Base-by-base conservation (phyloP, 2,329 filamentous ascomycete genomes). In the Arthrobotrys megalospora region DNA sequence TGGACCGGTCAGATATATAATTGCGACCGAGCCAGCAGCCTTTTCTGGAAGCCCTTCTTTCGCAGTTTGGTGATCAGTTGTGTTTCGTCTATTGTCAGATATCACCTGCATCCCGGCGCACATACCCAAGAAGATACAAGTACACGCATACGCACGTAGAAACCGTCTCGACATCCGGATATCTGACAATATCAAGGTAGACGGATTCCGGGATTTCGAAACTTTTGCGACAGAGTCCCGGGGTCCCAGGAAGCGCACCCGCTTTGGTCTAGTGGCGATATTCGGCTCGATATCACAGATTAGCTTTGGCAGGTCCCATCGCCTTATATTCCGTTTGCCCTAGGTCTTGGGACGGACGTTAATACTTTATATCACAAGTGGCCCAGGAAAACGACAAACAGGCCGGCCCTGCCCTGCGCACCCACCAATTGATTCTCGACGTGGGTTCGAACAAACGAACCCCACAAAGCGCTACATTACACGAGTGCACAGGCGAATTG, bases 401-500 rank as follows among this genome's bases (percentile, higher is more conserved):
- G 34, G 65, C 65, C 38, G 65, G 38, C 60, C 73, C 60, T 53
- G 60, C 53, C 45, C 73, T 65, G 43, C 38, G 36, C 24, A 64
- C 34, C 71, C 53, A 76, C 53, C 71, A 76, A 43, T 53, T 24
- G 43, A 53, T 64, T 36, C 50, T 64, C 72, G 65, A 70, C 72
- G 55, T 63, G 70, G 64, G 53, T 62, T 62, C 19, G 28, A 50
- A 24, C 48, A 66, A 43, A 60, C 60, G 60, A 77, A 71, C 73
- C 73, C 65, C 73, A 70, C 73, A 77, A 67, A 70, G 43, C 21
- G 71, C 34, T 48, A 60, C 70, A 67, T 58, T 69, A 71, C 70
- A 75, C 63, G n/a, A 36, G 36, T 47, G 50, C 47, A 67, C 50
- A 55, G 47, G 36, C 43, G 50, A n/a, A 60, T 67, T 60, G 28